A percentile compares a stretch with the other conserved stretches of the same genome.
These are phyloP conservation scores for Raffaelea ambrosiae DNA, from an alignment of 2,329 filamentous ascomycete genomes.

Conservation along the genomic window DNA sequence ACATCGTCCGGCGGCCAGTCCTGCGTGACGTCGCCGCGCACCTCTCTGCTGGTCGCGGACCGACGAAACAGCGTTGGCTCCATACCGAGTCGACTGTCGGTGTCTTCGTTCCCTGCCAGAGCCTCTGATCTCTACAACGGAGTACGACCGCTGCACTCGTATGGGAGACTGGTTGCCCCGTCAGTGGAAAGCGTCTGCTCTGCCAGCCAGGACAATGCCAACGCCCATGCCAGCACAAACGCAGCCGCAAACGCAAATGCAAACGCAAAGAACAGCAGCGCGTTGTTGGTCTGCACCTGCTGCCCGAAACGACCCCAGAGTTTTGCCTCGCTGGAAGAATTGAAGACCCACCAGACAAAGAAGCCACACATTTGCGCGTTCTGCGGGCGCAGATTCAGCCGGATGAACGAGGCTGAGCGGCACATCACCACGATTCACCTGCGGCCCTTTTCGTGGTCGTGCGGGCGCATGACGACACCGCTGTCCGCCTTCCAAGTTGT, in stretches of 20 bases:
- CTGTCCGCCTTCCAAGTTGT: conserved; percentile 11
- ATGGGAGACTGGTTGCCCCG: background rate
- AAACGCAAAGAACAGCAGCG: background rate
- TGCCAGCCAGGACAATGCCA: background rate
- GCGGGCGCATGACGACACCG: conserved; percentile 8
- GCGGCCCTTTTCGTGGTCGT: conserved; percentile 14
- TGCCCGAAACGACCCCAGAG: conserved; percentile 14
- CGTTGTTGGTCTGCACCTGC: conserved; percentile 8
- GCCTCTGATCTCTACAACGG: background rate
- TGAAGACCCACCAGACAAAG: conserved; percentile 12
- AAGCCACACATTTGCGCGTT: conserved; percentile 16
- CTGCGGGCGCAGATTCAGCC: conserved; percentile 13
- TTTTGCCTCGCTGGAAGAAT: conserved; percentile 11
- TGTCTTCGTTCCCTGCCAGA: conserved; percentile 5
- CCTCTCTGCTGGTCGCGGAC: conserved; percentile 10
- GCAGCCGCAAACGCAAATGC: background rate
- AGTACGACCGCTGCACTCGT: background rate
- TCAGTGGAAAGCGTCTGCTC: no score
- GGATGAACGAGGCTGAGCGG: conserved; percentile 16
- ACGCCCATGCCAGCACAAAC: background rate
- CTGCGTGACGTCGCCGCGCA: conserved; percentile 11
- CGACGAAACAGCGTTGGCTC: conserved; percentile 12
- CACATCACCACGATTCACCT: conserved; percentile 15
- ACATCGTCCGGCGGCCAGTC: conserved; percentile 11
- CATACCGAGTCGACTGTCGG: conserved; percentile 12